Percentiles rank a stretch among this genome's conserved stretches.
phyloP scores from a whole-genome alignment of 1,284 basidiomycete genomes.

The Microbotryum lychnidis-dioicae region DNA sequence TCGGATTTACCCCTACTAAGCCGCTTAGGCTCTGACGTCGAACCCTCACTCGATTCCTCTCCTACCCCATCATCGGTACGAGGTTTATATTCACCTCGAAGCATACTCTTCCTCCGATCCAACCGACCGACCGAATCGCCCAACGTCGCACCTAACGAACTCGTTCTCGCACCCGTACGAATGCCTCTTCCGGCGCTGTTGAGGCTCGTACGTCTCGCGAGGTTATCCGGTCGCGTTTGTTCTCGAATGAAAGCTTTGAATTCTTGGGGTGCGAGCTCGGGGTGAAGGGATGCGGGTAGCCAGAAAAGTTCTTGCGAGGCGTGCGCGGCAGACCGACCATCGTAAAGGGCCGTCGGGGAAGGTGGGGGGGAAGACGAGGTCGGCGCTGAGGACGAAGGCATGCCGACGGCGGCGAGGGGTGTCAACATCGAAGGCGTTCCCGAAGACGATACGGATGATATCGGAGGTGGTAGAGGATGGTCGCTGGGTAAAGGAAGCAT shows the following conservation, averaged over 20 bases:
- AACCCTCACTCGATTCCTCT: conserved; percentile 12
- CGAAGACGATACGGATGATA: conserved; percentile 1
- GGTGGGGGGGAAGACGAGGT: not conserved
- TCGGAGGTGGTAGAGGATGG: conserved; percentile 16
- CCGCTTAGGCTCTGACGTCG: too few relatives aligned
- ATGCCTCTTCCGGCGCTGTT: conserved; percentile 43
- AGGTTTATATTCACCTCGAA: conserved; percentile 36
- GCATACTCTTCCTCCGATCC: conserved; percentile 33
- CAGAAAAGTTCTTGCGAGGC: conserved; percentile 64
- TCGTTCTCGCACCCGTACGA: conserved; percentile 35
- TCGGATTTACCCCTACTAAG: too few relatives aligned
- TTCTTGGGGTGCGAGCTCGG: conserved; percentile 92
- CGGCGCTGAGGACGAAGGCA: not conserved
- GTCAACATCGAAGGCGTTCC: not conserved
- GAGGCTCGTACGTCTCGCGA: conserved; percentile 31
- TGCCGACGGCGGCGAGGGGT: not conserved
- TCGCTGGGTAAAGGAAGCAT: conserved; percentile 15
- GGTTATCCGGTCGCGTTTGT: conserved; percentile 54
- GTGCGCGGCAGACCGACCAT: not conserved
- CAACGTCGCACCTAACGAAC: too few relatives aligned
- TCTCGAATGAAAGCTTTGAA: conserved; percentile 92
- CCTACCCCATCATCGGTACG: conserved; percentile 58
- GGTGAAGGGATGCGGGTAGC: conserved; percentile 92
- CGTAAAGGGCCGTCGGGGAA: conserved; percentile 1
- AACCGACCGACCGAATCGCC: too few relatives aligned